Evolutionary conservation across 1,139 yeast genomes (phyloP).

Genomic region (Meyerozyma sp.): DNA sequence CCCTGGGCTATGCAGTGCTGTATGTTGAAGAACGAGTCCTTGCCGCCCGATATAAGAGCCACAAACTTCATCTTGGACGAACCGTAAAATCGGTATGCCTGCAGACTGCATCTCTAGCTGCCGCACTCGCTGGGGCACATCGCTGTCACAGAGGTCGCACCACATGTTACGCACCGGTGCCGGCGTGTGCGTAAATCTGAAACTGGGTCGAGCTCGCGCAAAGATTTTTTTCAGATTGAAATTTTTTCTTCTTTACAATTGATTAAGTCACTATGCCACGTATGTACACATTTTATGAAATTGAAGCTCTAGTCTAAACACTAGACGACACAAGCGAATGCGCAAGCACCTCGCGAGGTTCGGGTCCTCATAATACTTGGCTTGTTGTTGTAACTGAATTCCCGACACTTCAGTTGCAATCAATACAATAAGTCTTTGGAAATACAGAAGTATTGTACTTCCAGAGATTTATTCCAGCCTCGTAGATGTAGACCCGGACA

Average conservation of each 20-base stretch:
- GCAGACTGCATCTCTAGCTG: not conserved
- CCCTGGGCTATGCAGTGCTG: constrained; percentile 78
- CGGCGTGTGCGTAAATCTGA: not conserved
- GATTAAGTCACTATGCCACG: constrained; percentile 48
- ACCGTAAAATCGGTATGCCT: not conserved
- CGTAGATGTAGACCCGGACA: constrained; percentile 3
- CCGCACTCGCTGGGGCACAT: not conserved
- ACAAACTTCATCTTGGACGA: constrained; percentile 67
- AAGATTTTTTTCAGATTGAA: not conserved
- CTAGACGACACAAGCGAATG: constrained; percentile 4
- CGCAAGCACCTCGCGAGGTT: constrained; percentile 38
- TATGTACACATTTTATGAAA: constrained; percentile 28
- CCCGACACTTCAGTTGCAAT: constrained; percentile 84
- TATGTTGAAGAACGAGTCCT: constrained; percentile 88
- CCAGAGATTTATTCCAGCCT: constrained; percentile 1
- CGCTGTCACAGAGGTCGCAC: not conserved
- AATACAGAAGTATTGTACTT: not conserved
- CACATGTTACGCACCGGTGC: not conserved
- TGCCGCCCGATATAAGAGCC: constrained; percentile 92
- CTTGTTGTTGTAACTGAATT: constrained; percentile 54
- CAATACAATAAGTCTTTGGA: constrained; percentile 6
- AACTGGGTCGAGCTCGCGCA: not conserved
- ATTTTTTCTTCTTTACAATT: constrained; percentile 12
- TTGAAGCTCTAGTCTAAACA: constrained; percentile 7
- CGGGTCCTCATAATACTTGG: constrained; percentile 61